Evolutionary conservation across 345 rosid species (phyloP).

Genomic region (Ricinus communis): DNA sequence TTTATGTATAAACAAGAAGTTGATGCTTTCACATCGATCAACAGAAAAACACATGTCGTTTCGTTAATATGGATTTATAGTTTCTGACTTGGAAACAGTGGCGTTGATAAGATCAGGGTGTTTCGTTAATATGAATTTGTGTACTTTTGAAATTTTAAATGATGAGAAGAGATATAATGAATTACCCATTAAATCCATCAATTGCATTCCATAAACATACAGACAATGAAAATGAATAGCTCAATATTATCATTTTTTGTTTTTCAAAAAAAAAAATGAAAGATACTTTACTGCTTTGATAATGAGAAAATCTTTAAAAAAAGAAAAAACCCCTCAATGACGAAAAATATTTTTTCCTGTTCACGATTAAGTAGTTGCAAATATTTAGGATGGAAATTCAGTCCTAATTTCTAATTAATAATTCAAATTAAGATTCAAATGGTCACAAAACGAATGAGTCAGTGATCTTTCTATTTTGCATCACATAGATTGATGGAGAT

Average conservation of each 20-base stretch:
- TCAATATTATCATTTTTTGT: no score
- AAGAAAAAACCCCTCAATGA: no score
- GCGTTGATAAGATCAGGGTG: no score
- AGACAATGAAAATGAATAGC: no score
- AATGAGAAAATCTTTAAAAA: no score
- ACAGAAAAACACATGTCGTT: not conserved
- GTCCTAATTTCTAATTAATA: slow-evolving; percentile 1
- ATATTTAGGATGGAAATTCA: not conserved
- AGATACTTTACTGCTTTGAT: no score
- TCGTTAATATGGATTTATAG: not conserved
- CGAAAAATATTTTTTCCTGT: no score
- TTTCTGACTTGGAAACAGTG: not conserved
- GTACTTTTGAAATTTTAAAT: not conserved
- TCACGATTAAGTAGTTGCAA: no score
- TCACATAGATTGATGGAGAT: not conserved
- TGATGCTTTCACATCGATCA: not conserved
- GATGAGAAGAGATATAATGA: not conserved
- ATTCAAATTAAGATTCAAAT: not conserved
- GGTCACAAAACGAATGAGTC: not conserved
- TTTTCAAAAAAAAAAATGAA: no score
- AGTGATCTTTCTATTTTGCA: not conserved
- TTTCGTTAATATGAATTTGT: not conserved
- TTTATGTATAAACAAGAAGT: not conserved
- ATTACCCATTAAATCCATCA: no score
- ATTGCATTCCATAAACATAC: no score